Evolutionary conservation across 2,329 filamentous ascomycete genomes (phyloP), one percentile per base, ranked within the genome.

Genomic region (Fusarium citri): DNA sequence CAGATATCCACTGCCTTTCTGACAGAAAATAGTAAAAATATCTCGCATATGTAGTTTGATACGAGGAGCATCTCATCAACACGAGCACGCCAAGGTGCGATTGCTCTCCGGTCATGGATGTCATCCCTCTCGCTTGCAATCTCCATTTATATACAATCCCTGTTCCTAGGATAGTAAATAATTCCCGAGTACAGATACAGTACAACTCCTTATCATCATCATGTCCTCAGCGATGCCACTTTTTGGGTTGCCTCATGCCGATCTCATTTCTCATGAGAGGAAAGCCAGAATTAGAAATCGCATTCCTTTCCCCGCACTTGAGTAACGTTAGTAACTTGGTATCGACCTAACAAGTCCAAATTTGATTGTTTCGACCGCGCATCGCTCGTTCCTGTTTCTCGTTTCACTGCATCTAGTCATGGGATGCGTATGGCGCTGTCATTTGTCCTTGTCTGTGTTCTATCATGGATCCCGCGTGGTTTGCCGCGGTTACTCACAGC

Each of bases 201-300:
- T 34, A 54, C 31, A 46, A 40, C 66, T 57, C 56, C 66, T 41
- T 64, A 67, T 69, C 43, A 49, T 45, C 45, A 61, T 68, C 28
- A 55, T 66, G 25, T 46, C 15, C 43, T 56, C 18, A 45, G 14
- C 11, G 25, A 34, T 48, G 42, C 54, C 61, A 59, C 54, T n/a
- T 42, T 42, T 41, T 28, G 49, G 50, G 59, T 30, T 58, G 45
- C 59, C 26, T 47, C 60, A 47, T 20, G 47, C 37, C 48, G 62
- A 60, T 59, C 61, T 51, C 54, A 46, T 66, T 45, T 58, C 28
- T 43, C 25, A 55, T 26, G 14, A 55, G 23, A 28, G 18, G 23
- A 53, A 16, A n/a, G 18, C 49, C 34, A 30, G 42, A 55, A 26
- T 57, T 55, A 47, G 41, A 56, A 59, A 59, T 34, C 18, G 14